Evolutionary conservation across 768 basidiomycete genomes (phyloP), one percentile per base, ranked within the genome.

Genomic region (Amanita molliuscula): DNA sequence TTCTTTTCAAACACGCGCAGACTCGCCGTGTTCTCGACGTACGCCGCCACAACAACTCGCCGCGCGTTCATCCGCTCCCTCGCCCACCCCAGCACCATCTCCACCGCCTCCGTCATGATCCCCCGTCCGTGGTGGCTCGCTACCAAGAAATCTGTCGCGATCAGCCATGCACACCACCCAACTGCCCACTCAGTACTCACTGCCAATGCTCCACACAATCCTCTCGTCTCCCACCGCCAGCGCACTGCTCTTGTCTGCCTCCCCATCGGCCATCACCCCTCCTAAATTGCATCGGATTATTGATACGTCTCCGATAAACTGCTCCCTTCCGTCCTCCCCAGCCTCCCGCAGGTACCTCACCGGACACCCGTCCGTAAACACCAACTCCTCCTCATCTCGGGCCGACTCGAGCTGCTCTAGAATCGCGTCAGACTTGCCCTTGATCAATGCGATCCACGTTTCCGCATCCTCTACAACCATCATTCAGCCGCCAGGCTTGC

Each of bases 71-170:
- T 84, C 44, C 80, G 66, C 1, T 82, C 82, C 36, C 84, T 67
- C 18, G 68, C 77, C 84, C 86, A 86, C 15, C 72, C 58, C 38
- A 88, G 47, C 28, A 89, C 43, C 4, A 73, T 73, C 6, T 62
- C 63, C 28, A 88, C 58, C 0, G 75, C 82, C n/a, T 75, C 77
- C 18, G 76, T 74, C 87, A 88, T 88, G 54, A 88, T 85, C 3
- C 65, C 64, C 45, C 53, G 52, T 10, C 61, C 58, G 45, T 63
- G 62, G 45, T 62, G 56, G 11, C 57, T 59, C 3, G 60, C 53
- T 11, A 58, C 55, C 29, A 66, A 56, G 42, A 51, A 65, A 48
- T 62, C 65, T 65, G 26, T 1, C 21, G 28, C 4, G 4, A 0
- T 31, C 13, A 31, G 31, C 10, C 13, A 5, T 2, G 13, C 31